These are phyloP conservation scores for Akanthomyces lecanii DNA, from an alignment of 2,329 filamentous ascomycete species.

Conservation along the genomic window DNA sequence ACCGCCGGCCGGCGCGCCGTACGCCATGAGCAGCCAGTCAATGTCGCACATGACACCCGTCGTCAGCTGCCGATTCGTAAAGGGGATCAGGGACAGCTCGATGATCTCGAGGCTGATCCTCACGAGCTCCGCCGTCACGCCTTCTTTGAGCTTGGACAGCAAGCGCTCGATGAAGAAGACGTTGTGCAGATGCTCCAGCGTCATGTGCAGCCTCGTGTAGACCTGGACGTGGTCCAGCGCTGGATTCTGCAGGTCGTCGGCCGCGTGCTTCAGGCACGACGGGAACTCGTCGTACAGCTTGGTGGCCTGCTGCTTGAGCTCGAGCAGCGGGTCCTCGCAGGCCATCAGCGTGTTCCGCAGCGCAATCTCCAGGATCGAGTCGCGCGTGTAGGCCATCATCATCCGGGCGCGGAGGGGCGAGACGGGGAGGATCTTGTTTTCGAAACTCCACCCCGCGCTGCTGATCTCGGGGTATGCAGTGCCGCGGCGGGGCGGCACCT, in stretches of 20 bases:
- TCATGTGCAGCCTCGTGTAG: slow-evolving; percentile 42
- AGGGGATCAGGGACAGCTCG: slow-evolving; percentile 39
- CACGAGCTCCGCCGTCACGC: slow-evolving; percentile 36
- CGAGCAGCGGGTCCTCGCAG: slow-evolving; percentile 37
- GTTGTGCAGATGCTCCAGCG: slow-evolving; percentile 49
- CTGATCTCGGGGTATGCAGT: slow-evolving; percentile 24
- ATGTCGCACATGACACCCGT: slow-evolving; percentile 35
- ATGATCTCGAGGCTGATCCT: slow-evolving; percentile 44
- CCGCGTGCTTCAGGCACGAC: slow-evolving; percentile 45
- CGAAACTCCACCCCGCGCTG: slow-evolving; percentile 36
- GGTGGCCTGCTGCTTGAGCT: slow-evolving; percentile 42
- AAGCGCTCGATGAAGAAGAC: slow-evolving; percentile 55
- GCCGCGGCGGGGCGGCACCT: slow-evolving; percentile 25
- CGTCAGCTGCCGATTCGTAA: slow-evolving; percentile 44
- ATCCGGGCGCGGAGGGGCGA: slow-evolving; percentile 28
- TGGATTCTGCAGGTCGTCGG: slow-evolving; percentile 46
- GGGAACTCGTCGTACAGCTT: slow-evolving; percentile 43
- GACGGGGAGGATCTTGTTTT: slow-evolving; percentile 27
- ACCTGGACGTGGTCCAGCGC: slow-evolving; percentile 37
- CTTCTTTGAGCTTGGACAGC: slow-evolving; percentile 39
- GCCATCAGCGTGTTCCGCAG: slow-evolving; percentile 31
- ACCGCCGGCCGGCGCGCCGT: slow-evolving; percentile 43
- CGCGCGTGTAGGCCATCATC: slow-evolving; percentile 24
- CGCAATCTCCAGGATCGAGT: slow-evolving; percentile 29
- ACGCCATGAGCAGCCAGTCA: slow-evolving; percentile 48